Conservation (phyloP, 2,329 filamentous ascomycete species). For the Monilinia aucupariae region DNA sequence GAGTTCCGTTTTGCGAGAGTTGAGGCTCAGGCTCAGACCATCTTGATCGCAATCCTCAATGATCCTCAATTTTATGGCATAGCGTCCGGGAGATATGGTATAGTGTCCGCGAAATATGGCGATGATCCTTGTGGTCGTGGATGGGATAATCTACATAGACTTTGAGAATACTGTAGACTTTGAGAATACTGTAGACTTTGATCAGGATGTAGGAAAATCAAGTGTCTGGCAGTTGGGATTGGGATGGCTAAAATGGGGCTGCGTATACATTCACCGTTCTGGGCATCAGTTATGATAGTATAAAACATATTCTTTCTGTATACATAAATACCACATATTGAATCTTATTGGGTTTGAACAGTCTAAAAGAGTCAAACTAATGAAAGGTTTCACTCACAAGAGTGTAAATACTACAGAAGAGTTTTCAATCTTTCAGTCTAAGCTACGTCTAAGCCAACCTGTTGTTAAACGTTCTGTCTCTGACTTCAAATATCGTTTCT, state of each 20-base stretch:
- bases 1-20: constrained; percentile 19
- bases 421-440: not conserved
- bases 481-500: not conserved
- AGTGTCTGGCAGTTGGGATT: rapidly evolving
- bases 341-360: not conserved
- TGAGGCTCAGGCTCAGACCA: constrained; percentile 17
- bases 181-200: not conserved
- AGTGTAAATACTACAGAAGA: not conserved
- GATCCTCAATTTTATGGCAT: not conserved
- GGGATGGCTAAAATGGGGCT: rapidly evolving
- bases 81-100: too few species aligned
- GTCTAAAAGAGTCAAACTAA: not conserved
- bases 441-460: too few species aligned
- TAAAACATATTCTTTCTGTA: not conserved
- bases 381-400: not conserved
- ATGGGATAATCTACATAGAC: not conserved
- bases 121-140: not conserved
- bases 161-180: too few species aligned
- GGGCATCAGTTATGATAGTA: rapidly evolving
- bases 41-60: constrained; percentile 1
- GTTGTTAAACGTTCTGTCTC: not conserved
- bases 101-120: constrained; percentile 8
- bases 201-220: not conserved
- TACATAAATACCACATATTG: not conserved
- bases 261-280: too few species aligned